Evolutionary conservation across 2,329 filamentous ascomycete genomes (phyloP).

Genomic region (Passalora sequoiae): DNA sequence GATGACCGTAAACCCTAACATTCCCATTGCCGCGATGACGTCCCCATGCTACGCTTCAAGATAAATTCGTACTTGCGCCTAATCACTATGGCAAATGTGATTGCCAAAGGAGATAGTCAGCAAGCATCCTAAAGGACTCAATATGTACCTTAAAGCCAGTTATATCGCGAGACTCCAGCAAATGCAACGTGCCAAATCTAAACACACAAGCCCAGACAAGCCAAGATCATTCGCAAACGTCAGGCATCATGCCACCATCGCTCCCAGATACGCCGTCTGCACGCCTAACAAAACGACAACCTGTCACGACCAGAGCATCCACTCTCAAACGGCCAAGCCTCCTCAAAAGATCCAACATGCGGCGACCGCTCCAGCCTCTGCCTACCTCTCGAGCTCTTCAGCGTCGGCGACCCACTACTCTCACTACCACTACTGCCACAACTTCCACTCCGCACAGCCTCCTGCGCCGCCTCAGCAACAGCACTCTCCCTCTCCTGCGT

Average conservation of each 20-base stretch:
- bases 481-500: conserved; percentile 4
- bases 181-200: not conserved
- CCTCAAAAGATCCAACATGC: not conserved
- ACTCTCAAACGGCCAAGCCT: not conserved
- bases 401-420: not conserved
- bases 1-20: too few relatives aligned
- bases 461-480: not conserved
- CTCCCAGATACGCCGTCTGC: not conserved
- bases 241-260: not conserved
- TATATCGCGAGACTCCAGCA: not conserved
- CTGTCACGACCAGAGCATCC: not conserved
- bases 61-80: too few relatives aligned
- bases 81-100: too few relatives aligned
- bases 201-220: too few relatives aligned
- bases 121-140: not conserved
- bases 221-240: too few relatives aligned
- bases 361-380: not conserved
- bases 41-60: too few relatives aligned
- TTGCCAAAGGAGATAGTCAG: too few relatives aligned
- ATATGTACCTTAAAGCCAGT: not conserved
- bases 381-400: not conserved
- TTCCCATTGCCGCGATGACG: too few relatives aligned
- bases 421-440: not conserved
- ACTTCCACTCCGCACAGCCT: not conserved
- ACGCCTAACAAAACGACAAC: not conserved